Evolutionary conservation across 1,139 yeast species (phyloP), one percentile per base, ranked within the genome.

Genomic region (Arxiozyma slooffiae): DNA sequence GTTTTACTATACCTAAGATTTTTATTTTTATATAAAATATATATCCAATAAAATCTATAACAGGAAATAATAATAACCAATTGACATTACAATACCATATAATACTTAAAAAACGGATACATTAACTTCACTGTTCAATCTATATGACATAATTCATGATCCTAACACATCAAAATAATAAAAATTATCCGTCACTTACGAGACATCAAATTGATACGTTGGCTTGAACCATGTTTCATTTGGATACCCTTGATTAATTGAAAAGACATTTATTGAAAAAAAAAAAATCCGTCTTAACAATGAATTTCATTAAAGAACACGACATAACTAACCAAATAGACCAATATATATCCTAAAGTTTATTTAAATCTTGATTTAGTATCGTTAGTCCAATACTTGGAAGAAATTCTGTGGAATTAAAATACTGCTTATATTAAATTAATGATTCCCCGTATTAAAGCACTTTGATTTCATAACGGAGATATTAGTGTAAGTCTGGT

Each of bases 281-380:
- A 50, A n/a, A n/a, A n/a, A n/a, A n/a, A n/a, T n/a, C n/a, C 7
- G 60, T 55, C 18, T 53, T 56, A 8, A 57, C 53, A 4, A 59
- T 47, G 48, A 60, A 61, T 41, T 57, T 57, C 7, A 59, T 53
- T 52, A 60, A 50, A 6, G 59, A 54, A 22, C 57, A 60, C 4
- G 60, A 53, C 11, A 61, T 59, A 5, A 65, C 60, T 23, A 63
- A 55, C 68, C 68, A 64, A 5, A 60, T 54, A 2, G 67, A 56
- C 16, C 66, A 64, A 50, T 62, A 64, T 30, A 64, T 47, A 48
- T 64, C 68, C 16, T 47, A 55, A 23, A 50, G 44, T n/a, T 44
- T 50, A 36, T 38, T 38, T 20, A 38, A 18, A 38, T 38, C 37
- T 48, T 50, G 46, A 26, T 47, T 42, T 14, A 18, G 6, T 6